A percentile compares a stretch with the other conserved stretches of the same genome.
Conservation (phyloP, 352 stramenopile genomes). For the Phytophthora pini region DNA sequence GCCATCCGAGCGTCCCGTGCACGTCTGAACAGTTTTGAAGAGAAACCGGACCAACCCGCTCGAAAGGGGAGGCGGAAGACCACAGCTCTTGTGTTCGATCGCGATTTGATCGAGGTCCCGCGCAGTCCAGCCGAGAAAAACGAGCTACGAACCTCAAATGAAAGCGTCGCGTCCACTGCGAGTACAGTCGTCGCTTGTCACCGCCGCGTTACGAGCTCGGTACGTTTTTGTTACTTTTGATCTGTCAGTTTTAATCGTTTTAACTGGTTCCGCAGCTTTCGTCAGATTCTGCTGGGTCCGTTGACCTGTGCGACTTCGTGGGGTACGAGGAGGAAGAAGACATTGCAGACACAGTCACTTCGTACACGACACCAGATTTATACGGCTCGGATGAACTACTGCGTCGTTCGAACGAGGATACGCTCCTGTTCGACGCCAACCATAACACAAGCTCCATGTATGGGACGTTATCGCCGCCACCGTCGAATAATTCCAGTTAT, state of each 20-base stretch:
- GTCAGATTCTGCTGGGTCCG: slow-evolving; percentile 40
- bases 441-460: slow-evolving; percentile 18
- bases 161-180: slow-evolving; percentile 70
- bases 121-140: slow-evolving; percentile 26
- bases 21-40: slow-evolving; percentile 43
- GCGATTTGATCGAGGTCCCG: too few relatives aligned
- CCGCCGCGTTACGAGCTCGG: slow-evolving; percentile 63
- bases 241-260: background rate
- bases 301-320: slow-evolving; percentile 58
- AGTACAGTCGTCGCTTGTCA: slow-evolving; percentile 61
- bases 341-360: slow-evolving; percentile 38
- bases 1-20: slow-evolving; percentile 55
- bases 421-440: slow-evolving; percentile 21
- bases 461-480: slow-evolving; percentile 24
- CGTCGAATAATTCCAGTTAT: slow-evolving; percentile 11
- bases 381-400: slow-evolving; percentile 39
- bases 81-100: slow-evolving; percentile 16
- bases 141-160: slow-evolving; percentile 44
- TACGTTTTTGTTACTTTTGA: slow-evolving; percentile 36
- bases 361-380: slow-evolving; percentile 48
- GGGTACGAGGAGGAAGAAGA: slow-evolving; percentile 65
- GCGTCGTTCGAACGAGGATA: slow-evolving; percentile 32
- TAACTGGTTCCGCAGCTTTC: slow-evolving; percentile 24
- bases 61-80: slow-evolving; percentile 21
- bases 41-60: slow-evolving; percentile 6